Base-by-base conservation (phyloP, 2,329 filamentous ascomycete genomes). In the Nemania abortiva region DNA sequence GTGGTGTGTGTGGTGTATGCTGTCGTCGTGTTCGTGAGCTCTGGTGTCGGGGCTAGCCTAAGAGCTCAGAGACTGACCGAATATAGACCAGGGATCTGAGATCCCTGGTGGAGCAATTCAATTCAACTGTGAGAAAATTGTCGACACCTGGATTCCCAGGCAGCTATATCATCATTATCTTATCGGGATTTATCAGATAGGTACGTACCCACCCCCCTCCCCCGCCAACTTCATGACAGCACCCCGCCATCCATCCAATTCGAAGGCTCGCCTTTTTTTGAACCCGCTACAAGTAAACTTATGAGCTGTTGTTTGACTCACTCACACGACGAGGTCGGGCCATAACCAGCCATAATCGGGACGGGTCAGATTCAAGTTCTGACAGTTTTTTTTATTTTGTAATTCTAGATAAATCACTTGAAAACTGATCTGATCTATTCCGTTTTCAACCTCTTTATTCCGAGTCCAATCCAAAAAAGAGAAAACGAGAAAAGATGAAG, bases 401-500 rank as follows among this genome's bases (percentile, higher is more conserved):
- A 53, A 27, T 60, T 47, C n/a, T 39, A 52, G 31, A 18, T n/a
- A 52, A 42, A 18, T n/a, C 13, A 1, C 6, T 53, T 47, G 45
- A 13, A 47, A 53, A 27, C 20, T 45, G 15, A 53, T 34, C 20
- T 45, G 15, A 20, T 59, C 22, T 34, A 52, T 22, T 49, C 1
- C 27, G 4, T 37, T 34, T 31, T 20, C 22, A 22, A 24, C 24
- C 5, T 42, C 10, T 15, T 47, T 4, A 5, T 50, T 11, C 20
- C 5, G 20, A 29, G 57, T 29, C 22, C 0, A 29, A 31, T 2
- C 24, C n/a, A n/a, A 31, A 5, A 6, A 20, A 47, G 42, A n/a
- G 11, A n/a, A n/a, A 20, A 20, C 9, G 42, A 31, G 27, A 20
- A n/a, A 85, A 74, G 63, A 89, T 89, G 88, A 88, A 89, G 82